Base-by-base conservation (phyloP, 2,329 filamentous ascomycete genomes). In the Westerdykella sp. region DNA sequence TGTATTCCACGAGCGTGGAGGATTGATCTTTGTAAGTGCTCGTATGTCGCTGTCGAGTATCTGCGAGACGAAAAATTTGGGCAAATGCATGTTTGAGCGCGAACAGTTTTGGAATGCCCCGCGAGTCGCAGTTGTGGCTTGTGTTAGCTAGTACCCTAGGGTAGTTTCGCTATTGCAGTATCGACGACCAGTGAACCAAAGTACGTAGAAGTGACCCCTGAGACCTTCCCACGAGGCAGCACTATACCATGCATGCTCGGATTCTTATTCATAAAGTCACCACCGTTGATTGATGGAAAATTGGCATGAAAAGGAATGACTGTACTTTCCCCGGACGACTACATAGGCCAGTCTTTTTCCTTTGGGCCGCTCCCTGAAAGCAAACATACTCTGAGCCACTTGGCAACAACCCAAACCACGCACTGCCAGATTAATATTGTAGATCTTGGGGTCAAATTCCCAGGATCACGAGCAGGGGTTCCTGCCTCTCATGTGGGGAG, bases 281-380 rank as follows among this genome's bases (percentile, higher is more conserved):
- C 7, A n/a, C 13, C 25, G 34, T 14, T 35, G 38, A 57, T 57
- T 56, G 53, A 54, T 57, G 54, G 53, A 54, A 54, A 50, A 31
- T 15, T 16, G 36, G 36, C 14, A n/a, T 21, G 3, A n/a, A 36
- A 40, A 16, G 16, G 23, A 31, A 42, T 22, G 15, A 30, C 34
- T 47, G 34, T 28, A 28, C 25, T 34, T 36, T 43, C 18, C 22
- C 14, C 21, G 32, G 25, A 14, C 11, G 37, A 41, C 37, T 23
- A 50, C 42, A 54, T 49, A 50, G 40, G 45, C 42, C 15, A 15
- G 21, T 37, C 32, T 10, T 38, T 38, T 53, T 62, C 58, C 58
- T 39, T 60, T 63, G 48, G 51, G 49, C 58, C 57, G 57, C 43
- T 47, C 35, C 36, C 6, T 32, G 28, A 47, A 47, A 42, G 15